Base-by-base conservation (phyloP, 305 asterid genomes). In the Solanum aculeatissimum region DNA sequence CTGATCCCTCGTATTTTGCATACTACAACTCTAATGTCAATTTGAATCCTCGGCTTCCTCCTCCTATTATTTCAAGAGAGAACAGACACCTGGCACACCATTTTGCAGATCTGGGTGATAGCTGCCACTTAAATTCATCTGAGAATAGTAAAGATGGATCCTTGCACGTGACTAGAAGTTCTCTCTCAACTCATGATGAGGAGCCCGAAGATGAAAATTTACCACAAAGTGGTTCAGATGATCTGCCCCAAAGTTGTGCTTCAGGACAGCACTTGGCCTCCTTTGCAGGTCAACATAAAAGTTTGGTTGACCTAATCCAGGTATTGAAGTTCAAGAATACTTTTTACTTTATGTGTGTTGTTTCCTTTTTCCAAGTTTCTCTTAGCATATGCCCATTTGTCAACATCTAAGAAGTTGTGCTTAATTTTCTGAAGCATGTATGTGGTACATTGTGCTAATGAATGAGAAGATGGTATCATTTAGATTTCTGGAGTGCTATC, bases 101-200 rank as follows among this genome's bases (percentile, higher is more conserved):
- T 63, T 91, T 90, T 83, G 77, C 88, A 71, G 82, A 91, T 15
- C 85, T 88, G 58, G 89, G 79, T 87, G 85, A 88, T 87, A 47
- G 49, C 77, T 86, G 92, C 95, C 88, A 83, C 84, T 85, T 89
- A 70, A 86, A 86, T 23, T 86, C 94, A 77, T 84, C 88, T 49
- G 87, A 85, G 83, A 81, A 84, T 84, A 87, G 88, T 60, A 87
- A 85, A 74, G 87, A 87, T 85, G 89, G 86, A 69, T 87, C 91
- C 45, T 77, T 86, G 42, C 87, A 86, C 71, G 62, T 89, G 89
- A 87, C 88, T 6, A 88, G 91, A 83, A 88, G 90, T 83, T 87
- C 92, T 84, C 98, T 95, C 85, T 87, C 97, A 29, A 92, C 96
- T 85, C 98, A 94, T 55, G 91, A 90, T 77, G 98, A 95, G 91